A percentile compares a stretch with the other conserved stretches of the same genome.
These are phyloP conservation scores for Heliamphora exappendiculata DNA, from an alignment of 148 eudicot species.

Conservation along the genomic window DNA sequence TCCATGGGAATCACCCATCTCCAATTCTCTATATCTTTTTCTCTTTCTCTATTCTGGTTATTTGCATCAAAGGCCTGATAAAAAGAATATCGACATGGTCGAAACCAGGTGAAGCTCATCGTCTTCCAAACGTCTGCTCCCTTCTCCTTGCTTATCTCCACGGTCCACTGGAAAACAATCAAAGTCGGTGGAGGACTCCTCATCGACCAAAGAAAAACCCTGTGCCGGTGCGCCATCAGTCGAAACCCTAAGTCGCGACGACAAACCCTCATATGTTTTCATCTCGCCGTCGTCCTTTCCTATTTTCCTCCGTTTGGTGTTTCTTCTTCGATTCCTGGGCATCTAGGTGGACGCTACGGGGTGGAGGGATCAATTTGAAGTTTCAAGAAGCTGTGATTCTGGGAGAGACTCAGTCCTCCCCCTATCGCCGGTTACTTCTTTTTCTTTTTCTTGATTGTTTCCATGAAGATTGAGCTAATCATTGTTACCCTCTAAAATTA, in stretches of 20 bases:
- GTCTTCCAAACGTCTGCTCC: slow-evolving; percentile 62
- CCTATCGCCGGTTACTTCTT: no score
- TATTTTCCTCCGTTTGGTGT: no score
- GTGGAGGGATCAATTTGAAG: no score
- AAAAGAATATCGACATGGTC: slow-evolving; percentile 38
- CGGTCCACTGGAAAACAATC: slow-evolving; percentile 54
- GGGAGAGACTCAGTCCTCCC: no score
- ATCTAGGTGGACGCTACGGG: no score
- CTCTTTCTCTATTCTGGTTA: not conserved
- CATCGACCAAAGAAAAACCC: slow-evolving; percentile 48
- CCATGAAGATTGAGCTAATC: no score
- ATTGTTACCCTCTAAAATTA: no score
- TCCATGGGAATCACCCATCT: slow-evolving; percentile 14
- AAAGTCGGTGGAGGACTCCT: slow-evolving; percentile 69
- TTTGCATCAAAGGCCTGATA: slow-evolving; percentile 21
- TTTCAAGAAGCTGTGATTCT: no score
- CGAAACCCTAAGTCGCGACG: slow-evolving; percentile 24
- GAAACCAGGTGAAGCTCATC: slow-evolving; percentile 78
- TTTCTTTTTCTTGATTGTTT: no score
- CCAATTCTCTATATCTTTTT: not conserved
- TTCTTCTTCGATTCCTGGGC: no score
- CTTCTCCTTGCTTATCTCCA: slow-evolving; percentile 35
- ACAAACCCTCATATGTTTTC: no score
- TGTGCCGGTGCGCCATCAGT: slow-evolving; percentile 24
- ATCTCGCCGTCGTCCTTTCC: no score